These are phyloP conservation scores for Plasmopara viticola DNA, from an alignment of 352 stramenopile species.

Conservation along the genomic window DNA sequence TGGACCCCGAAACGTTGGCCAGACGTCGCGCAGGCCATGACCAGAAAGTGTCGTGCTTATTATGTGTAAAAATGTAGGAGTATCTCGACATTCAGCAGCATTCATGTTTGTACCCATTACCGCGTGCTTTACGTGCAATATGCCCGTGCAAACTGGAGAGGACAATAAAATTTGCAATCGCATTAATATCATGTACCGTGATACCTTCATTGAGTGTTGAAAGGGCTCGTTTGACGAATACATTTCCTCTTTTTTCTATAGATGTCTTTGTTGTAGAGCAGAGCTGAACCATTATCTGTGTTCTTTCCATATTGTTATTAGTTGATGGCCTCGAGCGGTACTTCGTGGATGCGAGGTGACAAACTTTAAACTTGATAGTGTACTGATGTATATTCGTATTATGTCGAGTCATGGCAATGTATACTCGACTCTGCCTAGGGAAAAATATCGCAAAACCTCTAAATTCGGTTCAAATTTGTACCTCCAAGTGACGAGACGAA, in stretches of 20 bases:
- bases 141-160: conserved; percentile 40
- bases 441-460: too few relatives aligned
- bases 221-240: background rate
- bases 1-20: conserved; percentile 28
- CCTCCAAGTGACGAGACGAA: too few relatives aligned
- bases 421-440: conserved; percentile 53
- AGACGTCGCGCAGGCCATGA: conserved; percentile 49
- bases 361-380: background rate
- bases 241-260: conserved; percentile 9
- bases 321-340: conserved; percentile 54
- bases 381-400: background rate
- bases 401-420: conserved; percentile 30
- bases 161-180: conserved; percentile 40
- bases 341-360: conserved; percentile 35
- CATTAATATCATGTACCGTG: conserved; percentile 23
- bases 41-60: conserved; percentile 43
- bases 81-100: conserved; percentile 14
- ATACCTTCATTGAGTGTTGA: background rate
- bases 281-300: conserved; percentile 61
- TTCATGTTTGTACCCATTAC: conserved; percentile 32
- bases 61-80: conserved; percentile 27
- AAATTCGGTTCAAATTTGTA: too few relatives aligned
- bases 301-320: conserved; percentile 51
- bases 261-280: conserved; percentile 34
- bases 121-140: conserved; percentile 33